A percentile compares a stretch with the other conserved stretches of the same genome.
phyloP scores from a whole-genome alignment of 2,329 filamentous ascomycete genomes.

The Xylaria sp. region DNA sequence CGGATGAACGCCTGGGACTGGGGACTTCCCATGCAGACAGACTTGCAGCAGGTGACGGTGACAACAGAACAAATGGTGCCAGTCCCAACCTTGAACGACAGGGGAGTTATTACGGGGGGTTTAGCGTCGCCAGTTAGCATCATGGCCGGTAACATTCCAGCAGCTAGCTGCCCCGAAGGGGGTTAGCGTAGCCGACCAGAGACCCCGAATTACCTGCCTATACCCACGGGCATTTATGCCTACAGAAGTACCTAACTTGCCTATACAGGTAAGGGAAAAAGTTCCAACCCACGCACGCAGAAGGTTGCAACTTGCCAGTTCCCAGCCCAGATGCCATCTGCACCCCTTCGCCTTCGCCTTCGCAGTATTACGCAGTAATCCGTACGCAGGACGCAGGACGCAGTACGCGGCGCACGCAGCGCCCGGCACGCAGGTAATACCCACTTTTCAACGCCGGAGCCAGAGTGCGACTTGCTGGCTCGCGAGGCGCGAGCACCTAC shows the following conservation, averaged over 20 bases:
- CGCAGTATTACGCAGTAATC: too few relatives aligned
- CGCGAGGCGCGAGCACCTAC: too few relatives aligned
- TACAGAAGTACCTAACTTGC: not conserved
- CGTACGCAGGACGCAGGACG: too few relatives aligned
- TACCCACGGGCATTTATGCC: not conserved
- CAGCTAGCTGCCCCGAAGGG: not conserved
- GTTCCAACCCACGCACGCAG: slow-evolving; percentile 4
- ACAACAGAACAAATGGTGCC: not conserved
- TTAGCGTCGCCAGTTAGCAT: not conserved
- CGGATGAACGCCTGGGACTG: too few relatives aligned
- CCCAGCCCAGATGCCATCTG: too few relatives aligned
- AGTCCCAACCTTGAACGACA: not conserved
- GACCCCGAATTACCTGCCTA: not conserved
- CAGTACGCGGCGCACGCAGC: too few relatives aligned
- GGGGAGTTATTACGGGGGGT: not conserved
- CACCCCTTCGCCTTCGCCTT: too few relatives aligned
- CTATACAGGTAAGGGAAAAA: slow-evolving; percentile 3
- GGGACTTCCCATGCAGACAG: not conserved
- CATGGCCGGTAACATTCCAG: not conserved
- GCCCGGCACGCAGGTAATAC: too few relatives aligned
- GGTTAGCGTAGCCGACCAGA: not conserved
- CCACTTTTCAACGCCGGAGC: too few relatives aligned
- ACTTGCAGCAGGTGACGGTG: slow-evolving; percentile 18
- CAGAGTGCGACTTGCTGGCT: too few relatives aligned
- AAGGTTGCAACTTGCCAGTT: too few relatives aligned